Base-by-base conservation (phyloP, 345 rosid species). In the Rubroshorea leprosula region DNA sequence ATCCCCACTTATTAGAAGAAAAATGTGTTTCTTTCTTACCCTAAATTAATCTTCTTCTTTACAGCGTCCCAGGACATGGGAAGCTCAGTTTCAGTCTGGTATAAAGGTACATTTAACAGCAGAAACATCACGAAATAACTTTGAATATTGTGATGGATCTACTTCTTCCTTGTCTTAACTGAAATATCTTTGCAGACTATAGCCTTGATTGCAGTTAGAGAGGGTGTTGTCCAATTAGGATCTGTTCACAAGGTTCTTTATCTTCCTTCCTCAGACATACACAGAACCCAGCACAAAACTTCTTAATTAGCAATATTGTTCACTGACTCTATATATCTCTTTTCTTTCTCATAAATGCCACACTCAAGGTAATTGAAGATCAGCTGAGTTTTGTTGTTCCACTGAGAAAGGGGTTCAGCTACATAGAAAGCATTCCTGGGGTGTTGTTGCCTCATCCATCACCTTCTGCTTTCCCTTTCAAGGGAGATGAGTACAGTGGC, bases 51-150 rank as follows among this genome's bases (percentile, higher is more conserved):
- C 10, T 56, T 52, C 57, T 24, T 74, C 35, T 63, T 48, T 6
- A 35, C 80, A 92, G 97, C 83, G 80, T 48, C 98, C 98, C 48
- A 83, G 94, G 83, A 89, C 98, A 62, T 92, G 98, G 98, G 98
- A 89, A 71, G 96, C 96, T 51, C 98, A 92, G 81, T 92, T 92
- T 74, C 96, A 81, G 69, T 82, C 91, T 55, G 98, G 98, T 20
- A 81, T 92, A 67, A 81, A 92, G 90, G 98, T 92, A 74, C 41
- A 52, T 46, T n/a, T n/a, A n/a, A n/a, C n/a, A n/a, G n/a, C n/a
- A 49, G 21, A n/a, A 22, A 26, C 21, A 51, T 2, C 52, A 51
- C 21, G 50, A 54, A 60, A 63, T n/a, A 62, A 63, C 69, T 49
- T 55, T 16, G 43, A 10, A 26, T 23, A 23, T 20, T 20, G 23